Conservation (phyloP, 1,284 basidiomycete species). For the Ganoderma boninense region DNA sequence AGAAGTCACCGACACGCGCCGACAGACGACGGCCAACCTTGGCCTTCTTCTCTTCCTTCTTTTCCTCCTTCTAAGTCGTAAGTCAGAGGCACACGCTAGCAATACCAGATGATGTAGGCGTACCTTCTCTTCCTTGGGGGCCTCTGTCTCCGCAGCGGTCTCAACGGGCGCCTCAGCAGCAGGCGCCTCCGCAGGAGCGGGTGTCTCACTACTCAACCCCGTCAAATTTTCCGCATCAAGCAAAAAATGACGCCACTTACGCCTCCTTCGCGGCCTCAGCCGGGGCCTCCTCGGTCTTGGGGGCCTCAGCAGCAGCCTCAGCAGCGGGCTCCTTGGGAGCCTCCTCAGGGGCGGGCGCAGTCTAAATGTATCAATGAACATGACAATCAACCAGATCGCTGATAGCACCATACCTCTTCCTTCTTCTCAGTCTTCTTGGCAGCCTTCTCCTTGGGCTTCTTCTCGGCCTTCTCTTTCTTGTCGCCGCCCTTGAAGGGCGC, state of each 20-base stretch:
- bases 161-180: constrained; percentile 47
- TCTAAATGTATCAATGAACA: constrained; percentile 32
- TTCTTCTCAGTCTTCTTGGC: constrained; percentile 70
- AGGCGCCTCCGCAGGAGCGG: constrained; percentile 54
- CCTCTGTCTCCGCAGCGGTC: constrained; percentile 52
- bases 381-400: constrained; percentile 10
- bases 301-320: constrained; percentile 45
- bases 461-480: constrained; percentile 50
- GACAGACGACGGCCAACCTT: constrained; percentile 83
- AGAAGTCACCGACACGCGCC: constrained; percentile 78
- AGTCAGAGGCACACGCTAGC: constrained; percentile 1
- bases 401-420: constrained; percentile 57
- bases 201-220: constrained; percentile 66
- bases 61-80: constrained; percentile 43
- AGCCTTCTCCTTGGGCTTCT: constrained; percentile 70
- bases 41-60: constrained; percentile 47
- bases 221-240: constrained; percentile 3
- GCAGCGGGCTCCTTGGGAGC: constrained; percentile 39
- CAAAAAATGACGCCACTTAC: constrained; percentile 45
- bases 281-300: constrained; percentile 47
- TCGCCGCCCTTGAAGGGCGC: constrained; percentile 65
- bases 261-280: constrained; percentile 64
- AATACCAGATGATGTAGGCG: neutral
- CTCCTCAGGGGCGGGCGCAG: constrained; percentile 44
- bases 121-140: constrained; percentile 72